Conservation (phyloP, 768 basidiomycete genomes). For the Tricholoma hemisulphureum region DNA sequence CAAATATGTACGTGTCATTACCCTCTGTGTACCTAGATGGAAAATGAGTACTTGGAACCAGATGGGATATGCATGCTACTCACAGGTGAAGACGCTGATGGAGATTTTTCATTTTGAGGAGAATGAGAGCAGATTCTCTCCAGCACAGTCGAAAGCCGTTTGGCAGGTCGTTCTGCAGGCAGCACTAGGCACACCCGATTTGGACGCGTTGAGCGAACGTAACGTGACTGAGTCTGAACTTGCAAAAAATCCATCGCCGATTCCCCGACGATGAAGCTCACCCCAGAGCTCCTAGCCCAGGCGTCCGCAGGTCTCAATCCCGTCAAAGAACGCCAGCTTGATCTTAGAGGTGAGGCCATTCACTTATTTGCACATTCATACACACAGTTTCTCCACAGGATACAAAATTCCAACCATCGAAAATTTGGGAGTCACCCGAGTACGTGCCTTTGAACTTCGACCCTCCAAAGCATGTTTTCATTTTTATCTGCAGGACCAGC, state of each 20-base stretch:
- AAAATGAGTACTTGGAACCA: slow-evolving; percentile 12
- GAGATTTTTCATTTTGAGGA: slow-evolving; percentile 55
- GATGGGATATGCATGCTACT: slow-evolving; percentile 18
- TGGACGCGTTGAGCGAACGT: slow-evolving; percentile 28
- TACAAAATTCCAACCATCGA: slow-evolving; percentile 69
- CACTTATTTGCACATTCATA: slow-evolving; percentile 16
- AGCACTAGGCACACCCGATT: slow-evolving; percentile 2
- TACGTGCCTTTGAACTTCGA: slow-evolving; percentile 33
- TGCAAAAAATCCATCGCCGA: slow-evolving; percentile 24
- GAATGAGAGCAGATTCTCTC: slow-evolving; percentile 20
- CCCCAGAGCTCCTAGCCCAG: slow-evolving; percentile 87
- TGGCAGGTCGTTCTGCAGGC: too few relatives aligned
- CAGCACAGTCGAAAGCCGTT: slow-evolving; percentile 10
- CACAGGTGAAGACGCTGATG: slow-evolving; percentile 76
- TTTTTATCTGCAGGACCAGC: slow-evolving; percentile 65
- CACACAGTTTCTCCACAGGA: slow-evolving; percentile 13
- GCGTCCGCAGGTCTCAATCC: slow-evolving; percentile 77
- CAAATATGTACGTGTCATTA: slow-evolving; percentile 76
- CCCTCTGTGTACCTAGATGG: slow-evolving; percentile 59
- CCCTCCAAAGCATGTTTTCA: slow-evolving; percentile 15
- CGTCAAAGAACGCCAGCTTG: slow-evolving; percentile 85
- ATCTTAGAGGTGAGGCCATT: slow-evolving; percentile 70
- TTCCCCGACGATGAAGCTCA: slow-evolving; percentile 76
- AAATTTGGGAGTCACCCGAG: slow-evolving; percentile 92
- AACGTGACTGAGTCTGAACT: slow-evolving; percentile 39